Conservation (phyloP, 305 asterid genomes). For the Coffea humblotiana region DNA sequence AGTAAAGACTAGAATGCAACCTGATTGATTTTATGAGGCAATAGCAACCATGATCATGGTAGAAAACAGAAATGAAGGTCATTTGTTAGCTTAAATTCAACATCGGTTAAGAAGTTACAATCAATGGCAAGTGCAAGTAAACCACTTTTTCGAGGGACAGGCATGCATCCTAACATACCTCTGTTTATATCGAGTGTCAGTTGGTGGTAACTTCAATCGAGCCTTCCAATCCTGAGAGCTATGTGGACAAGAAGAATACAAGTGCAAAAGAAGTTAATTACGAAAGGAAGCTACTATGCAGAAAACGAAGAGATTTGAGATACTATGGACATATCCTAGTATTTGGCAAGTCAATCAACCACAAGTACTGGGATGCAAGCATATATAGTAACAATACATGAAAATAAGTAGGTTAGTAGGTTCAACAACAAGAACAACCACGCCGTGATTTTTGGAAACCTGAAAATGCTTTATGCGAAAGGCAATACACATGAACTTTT, state of each 20-base stretch:
- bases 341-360: no score
- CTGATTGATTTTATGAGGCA: background rate
- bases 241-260: background rate
- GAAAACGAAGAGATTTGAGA: no score
- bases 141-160: background rate
- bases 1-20: no score
- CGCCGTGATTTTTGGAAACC: background rate
- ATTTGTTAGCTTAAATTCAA: background rate
- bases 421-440: background rate
- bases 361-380: background rate
- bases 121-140: background rate
- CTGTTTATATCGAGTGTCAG: slow-evolving; percentile 40
- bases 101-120: background rate
- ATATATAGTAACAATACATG: background rate
- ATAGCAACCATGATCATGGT: background rate
- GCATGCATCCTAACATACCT: slow-evolving; percentile 21
- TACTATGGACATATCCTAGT: background rate
- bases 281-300: background rate
- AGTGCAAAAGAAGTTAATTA: background rate
- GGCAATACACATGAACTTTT: background rate
- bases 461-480: background rate
- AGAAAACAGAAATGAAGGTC: background rate
- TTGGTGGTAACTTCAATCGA: slow-evolving; percentile 30
- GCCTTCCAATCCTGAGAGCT: slow-evolving; percentile 46
- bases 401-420: background rate